phyloP scores from a whole-genome alignment of 352 stramenopile genomes.

The Globisporangium solare region DNA sequence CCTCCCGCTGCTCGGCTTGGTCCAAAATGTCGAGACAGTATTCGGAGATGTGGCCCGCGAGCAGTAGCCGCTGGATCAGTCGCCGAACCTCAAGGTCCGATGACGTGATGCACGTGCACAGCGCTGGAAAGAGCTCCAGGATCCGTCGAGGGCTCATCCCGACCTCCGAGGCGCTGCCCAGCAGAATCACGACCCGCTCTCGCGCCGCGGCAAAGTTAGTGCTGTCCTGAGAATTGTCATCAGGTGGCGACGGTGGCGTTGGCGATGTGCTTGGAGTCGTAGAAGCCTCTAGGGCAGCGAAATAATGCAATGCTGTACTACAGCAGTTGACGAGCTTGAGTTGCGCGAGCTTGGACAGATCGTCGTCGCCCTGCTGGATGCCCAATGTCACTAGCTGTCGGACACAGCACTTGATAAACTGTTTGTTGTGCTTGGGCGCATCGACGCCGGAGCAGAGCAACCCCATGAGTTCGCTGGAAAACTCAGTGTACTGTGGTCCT shows the following conservation, averaged over 20 bases:
- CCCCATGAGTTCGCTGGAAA: conserved; percentile 47
- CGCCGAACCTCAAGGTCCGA: conserved; percentile 52
- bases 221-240: not conserved
- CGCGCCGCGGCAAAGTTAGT: conserved; percentile 25
- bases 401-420: conserved; percentile 67
- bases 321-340: conserved; percentile 59
- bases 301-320: conserved; percentile 41
- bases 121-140: conserved; percentile 66
- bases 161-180: conserved; percentile 51
- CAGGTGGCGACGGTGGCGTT: not conserved
- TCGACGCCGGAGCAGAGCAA: conserved; percentile 63
- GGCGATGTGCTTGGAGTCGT: too few species aligned
- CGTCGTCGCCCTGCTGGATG: conserved; percentile 51
- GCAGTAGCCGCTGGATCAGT: conserved; percentile 65
- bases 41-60: conserved; percentile 44
- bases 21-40: conserved; percentile 49
- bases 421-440: conserved; percentile 46
- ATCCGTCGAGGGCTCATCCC: conserved; percentile 48
- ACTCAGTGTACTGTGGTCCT: conserved; percentile 22
- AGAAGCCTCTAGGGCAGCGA: conserved; percentile 31
- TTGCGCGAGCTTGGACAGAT: conserved; percentile 39
- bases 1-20: not conserved
- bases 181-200: conserved; percentile 65
- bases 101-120: conserved; percentile 79
- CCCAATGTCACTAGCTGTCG: conserved; percentile 70